Percentiles rank a stretch among this genome's conserved stretches.
Evolutionary conservation across 805 yeast genomes (phyloP).

Genomic region (Isabelozyma rhagii): DNA sequence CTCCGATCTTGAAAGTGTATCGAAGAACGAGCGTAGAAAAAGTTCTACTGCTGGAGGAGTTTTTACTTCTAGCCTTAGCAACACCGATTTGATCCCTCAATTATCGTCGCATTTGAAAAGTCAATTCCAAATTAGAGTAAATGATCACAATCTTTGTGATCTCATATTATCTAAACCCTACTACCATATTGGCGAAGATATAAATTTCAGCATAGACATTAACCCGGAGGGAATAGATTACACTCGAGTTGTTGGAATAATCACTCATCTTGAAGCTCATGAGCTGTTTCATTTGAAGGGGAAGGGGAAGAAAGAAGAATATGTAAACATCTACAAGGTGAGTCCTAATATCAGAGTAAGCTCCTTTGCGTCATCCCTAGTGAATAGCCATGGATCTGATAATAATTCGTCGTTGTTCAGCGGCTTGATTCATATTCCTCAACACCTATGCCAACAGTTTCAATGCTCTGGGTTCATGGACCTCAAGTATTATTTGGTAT

Average conservation of each 20-base stretch:
- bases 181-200: constrained; percentile 38
- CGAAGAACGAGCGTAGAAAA: constrained; percentile 29
- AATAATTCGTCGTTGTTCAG: constrained; percentile 11
- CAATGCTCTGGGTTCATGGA: constrained; percentile 34
- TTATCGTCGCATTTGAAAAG: constrained; percentile 26
- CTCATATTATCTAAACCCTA: constrained; percentile 30
- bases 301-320: constrained; percentile 7
- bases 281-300: constrained; percentile 28
- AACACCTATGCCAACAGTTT: constrained; percentile 30
- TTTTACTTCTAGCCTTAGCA: background rate
- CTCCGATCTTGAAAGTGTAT: constrained; percentile 27
- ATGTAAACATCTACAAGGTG: constrained; percentile 28
- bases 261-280: constrained; percentile 37
- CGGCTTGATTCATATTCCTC: constrained; percentile 30
- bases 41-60: constrained; percentile 11
- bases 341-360: constrained; percentile 32
- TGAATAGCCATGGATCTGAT: constrained; percentile 6
- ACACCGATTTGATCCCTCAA: constrained; percentile 18
- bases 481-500: constrained; percentile 32
- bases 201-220: constrained; percentile 28
- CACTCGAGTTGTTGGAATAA: constrained; percentile 30
- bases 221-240: constrained; percentile 11
- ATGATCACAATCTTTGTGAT: constrained; percentile 28
- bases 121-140: constrained; percentile 36
- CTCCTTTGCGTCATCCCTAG: constrained; percentile 27